Evolutionary conservation across 192 early-diverging fungal genomes (phyloP).

Genomic region (Podochytrium sp.): DNA sequence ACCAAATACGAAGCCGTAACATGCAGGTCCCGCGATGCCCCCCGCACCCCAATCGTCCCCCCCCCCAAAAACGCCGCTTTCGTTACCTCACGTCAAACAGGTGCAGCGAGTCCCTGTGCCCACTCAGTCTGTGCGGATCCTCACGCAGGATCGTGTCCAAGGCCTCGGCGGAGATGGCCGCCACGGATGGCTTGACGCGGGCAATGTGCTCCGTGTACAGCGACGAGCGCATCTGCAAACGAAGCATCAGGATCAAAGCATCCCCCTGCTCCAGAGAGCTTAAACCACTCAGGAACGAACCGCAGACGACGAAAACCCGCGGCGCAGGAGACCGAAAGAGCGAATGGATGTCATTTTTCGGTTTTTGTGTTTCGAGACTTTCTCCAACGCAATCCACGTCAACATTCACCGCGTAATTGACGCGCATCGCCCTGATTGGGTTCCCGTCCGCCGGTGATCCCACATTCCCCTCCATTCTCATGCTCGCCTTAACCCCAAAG

Average conservation of each 20-base stretch:
- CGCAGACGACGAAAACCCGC: background rate
- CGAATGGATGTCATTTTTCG: slow-evolving; percentile 33
- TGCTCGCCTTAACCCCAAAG: background rate
- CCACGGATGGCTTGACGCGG: slow-evolving; percentile 32
- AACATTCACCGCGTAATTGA: no score
- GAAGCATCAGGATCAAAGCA: background rate
- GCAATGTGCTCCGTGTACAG: slow-evolving; percentile 46
- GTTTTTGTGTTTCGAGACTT: no score
- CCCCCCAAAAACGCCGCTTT: no score
- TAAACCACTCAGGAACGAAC: background rate
- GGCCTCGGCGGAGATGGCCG: slow-evolving; percentile 37
- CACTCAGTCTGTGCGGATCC: slow-evolving; percentile 31
- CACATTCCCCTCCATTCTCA: slow-evolving; percentile 79
- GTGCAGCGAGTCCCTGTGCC: slow-evolving; percentile 36
- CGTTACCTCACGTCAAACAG: slow-evolving; percentile 54
- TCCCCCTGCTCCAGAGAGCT: background rate
- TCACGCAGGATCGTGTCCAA: slow-evolving; percentile 30
- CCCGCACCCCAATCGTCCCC: no score
- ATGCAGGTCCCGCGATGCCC: no score
- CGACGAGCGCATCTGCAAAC: background rate
- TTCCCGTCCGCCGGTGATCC: slow-evolving; percentile 99
- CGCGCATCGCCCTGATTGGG: slow-evolving; percentile 30
- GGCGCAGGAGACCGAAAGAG: no score
- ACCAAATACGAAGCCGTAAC: no score
- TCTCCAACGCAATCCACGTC: background rate